A percentile compares a stretch with the other conserved stretches of the same genome.
These are phyloP conservation scores for Botrytis porri DNA, from an alignment of 2,329 filamentous ascomycete genomes.

Conservation along the genomic window DNA sequence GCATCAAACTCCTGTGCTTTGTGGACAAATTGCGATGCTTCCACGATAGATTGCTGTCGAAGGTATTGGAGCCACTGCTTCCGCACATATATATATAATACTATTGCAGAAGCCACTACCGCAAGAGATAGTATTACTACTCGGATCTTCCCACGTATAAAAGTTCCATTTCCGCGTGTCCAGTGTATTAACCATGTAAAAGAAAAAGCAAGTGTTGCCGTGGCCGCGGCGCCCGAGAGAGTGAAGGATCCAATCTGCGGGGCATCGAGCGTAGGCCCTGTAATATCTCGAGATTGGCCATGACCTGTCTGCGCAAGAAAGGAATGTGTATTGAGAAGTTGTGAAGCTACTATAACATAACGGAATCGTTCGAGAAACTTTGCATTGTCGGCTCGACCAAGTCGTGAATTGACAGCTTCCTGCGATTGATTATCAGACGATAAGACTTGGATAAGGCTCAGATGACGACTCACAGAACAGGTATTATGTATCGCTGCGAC, in stretches of 20 bases:
- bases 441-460: neutral
- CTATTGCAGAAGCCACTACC: conserved; percentile 49
- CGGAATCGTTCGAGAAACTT: conserved; percentile 90
- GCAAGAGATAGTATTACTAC: conserved; percentile 47
- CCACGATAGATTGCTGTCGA: conserved; percentile 68
- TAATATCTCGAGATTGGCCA: conserved; percentile 29
- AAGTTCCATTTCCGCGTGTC: conserved; percentile 53
- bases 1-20: conserved; percentile 80
- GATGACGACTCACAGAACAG: conserved; percentile 48
- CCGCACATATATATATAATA: conserved; percentile 69
- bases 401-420: conserved; percentile 67
- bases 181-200: conserved; percentile 65
- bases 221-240: conserved; percentile 62
- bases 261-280: conserved; percentile 24
- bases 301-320: conserved; percentile 44
- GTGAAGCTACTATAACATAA: conserved; percentile 88
- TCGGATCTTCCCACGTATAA: conserved; percentile 55
- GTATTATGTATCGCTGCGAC: conserved; percentile 48
- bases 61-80: conserved; percentile 80
- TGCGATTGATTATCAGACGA: conserved; percentile 39
- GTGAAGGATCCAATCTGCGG: conserved; percentile 48
- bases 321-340: conserved; percentile 72
- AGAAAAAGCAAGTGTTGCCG: conserved; percentile 60
- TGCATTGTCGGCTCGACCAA: conserved; percentile 75
- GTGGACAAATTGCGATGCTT: conserved; percentile 65